A percentile compares a stretch with the other conserved stretches of the same genome.
These are phyloP conservation scores for Leccinum ponderosum DNA, from an alignment of 1,284 basidiomycete species.

Conservation along the genomic window DNA sequence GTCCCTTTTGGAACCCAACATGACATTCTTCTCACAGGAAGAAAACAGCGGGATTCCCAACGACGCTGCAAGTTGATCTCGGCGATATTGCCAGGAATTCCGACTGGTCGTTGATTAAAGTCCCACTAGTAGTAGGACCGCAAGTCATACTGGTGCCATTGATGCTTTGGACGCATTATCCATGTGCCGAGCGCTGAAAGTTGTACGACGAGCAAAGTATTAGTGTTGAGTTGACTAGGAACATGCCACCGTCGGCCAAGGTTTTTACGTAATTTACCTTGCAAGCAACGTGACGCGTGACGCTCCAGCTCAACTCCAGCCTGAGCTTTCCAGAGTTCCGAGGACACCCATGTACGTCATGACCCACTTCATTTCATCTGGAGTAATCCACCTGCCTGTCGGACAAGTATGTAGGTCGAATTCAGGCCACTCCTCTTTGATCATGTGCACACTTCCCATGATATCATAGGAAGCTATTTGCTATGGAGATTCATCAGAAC, in stretches of 20 bases:
- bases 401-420: slow-evolving; percentile 7
- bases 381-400: not conserved
- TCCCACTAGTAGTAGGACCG: not conserved
- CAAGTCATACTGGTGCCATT: not conserved
- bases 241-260: not conserved
- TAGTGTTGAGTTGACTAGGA: not conserved
- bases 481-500: slow-evolving; percentile 4
- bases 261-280: slow-evolving; percentile 1
- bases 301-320: not conserved
- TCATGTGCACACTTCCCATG: slow-evolving; percentile 6
- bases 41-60: not conserved
- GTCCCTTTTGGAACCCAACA: not conserved
- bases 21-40: not conserved
- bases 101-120: not conserved
- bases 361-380: slow-evolving; percentile 2
- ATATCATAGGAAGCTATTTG: slow-evolving; percentile 1
- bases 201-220: not conserved
- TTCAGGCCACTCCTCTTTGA: not conserved
- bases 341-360: slow-evolving; percentile 6
- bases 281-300: not conserved
- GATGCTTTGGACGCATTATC: not conserved
- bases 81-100: not conserved
- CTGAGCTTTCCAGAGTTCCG: not conserved
- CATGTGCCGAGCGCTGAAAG: not conserved
- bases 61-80: not conserved